A percentile compares a stretch with the other conserved stretches of the same genome.
phyloP scores from a whole-genome alignment of 78 protist species.

The Planoprotostelium fungivorum region DNA sequence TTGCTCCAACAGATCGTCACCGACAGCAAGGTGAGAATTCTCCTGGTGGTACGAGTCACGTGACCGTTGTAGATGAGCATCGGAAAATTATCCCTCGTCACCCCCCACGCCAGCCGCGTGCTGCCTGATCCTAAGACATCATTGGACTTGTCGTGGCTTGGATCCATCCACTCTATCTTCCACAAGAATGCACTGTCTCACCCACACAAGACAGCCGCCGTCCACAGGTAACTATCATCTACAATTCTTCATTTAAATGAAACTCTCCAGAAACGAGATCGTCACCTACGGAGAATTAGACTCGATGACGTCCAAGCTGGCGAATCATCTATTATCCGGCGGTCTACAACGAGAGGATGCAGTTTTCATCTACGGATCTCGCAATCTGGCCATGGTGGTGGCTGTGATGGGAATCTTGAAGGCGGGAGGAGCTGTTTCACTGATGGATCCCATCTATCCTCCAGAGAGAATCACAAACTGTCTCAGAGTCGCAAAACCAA shows the following conservation, averaged over 20 bases:
- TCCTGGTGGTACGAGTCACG: background rate
- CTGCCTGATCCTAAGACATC: conserved; percentile 5
- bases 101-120: background rate
- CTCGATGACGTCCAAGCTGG: conserved; percentile 23
- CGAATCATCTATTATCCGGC: conserved; percentile 26
- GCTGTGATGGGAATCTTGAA: conserved; percentile 71
- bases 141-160: conserved; percentile 14
- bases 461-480: conserved; percentile 44
- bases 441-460: conserved; percentile 77
- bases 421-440: conserved; percentile 66
- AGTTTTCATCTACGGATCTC: conserved; percentile 65
- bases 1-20: background rate
- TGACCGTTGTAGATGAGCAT: background rate
- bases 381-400: conserved; percentile 56
- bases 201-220: background rate
- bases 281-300: conserved; percentile 24
- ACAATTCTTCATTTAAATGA: background rate
- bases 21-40: background rate
- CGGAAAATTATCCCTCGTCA: background rate
- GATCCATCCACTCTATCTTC: conserved; percentile 2
- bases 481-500: conserved; percentile 26
- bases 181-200: background rate
- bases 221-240: background rate
- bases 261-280: background rate
- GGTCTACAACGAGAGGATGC: conserved; percentile 44